A percentile compares a stretch with the other conserved stretches of the same genome.
phyloP scores from a whole-genome alignment of 1,284 basidiomycete genomes.

The Xerocomus cyaneibrunnescens region DNA sequence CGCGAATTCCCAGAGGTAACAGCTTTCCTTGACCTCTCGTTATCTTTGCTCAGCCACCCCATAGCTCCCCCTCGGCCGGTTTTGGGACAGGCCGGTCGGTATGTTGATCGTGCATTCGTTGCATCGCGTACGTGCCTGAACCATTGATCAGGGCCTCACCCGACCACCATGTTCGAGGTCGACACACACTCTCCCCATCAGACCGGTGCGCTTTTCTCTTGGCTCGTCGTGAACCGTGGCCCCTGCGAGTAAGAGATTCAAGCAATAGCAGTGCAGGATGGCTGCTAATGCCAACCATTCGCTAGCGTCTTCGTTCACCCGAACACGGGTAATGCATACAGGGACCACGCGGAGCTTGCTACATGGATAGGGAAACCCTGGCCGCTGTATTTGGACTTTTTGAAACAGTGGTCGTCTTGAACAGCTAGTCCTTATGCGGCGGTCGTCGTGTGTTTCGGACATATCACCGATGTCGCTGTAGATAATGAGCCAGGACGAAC shows the following conservation, averaged over 20 bases:
- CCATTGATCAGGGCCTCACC: constrained; percentile 35
- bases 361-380: constrained; percentile 71
- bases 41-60: not conserved
- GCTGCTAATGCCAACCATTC: constrained; percentile 3
- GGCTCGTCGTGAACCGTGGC: constrained; percentile 43
- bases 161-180: constrained; percentile 44
- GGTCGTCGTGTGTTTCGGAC: no score
- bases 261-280: not conserved
- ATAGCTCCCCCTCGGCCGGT: constrained; percentile 60
- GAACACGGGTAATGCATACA: constrained; percentile 58
- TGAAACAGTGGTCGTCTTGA: constrained; percentile 15
- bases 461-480: no score
- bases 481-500: no score
- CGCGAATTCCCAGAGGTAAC: constrained; percentile 71
- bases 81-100: constrained; percentile 68
- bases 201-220: constrained; percentile 42
- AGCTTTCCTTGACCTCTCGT: not conserved
- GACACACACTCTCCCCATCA: constrained; percentile 40
- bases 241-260: constrained; percentile 35
- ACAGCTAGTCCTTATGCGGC: no score
- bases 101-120: constrained; percentile 5
- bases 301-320: constrained; percentile 70
- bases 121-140: not conserved
- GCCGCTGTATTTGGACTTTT: constrained; percentile 49
- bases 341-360: constrained; percentile 63